Evolutionary conservation across 1,284 basidiomycete genomes (phyloP).

Genomic region (Pterula multifida): DNA sequence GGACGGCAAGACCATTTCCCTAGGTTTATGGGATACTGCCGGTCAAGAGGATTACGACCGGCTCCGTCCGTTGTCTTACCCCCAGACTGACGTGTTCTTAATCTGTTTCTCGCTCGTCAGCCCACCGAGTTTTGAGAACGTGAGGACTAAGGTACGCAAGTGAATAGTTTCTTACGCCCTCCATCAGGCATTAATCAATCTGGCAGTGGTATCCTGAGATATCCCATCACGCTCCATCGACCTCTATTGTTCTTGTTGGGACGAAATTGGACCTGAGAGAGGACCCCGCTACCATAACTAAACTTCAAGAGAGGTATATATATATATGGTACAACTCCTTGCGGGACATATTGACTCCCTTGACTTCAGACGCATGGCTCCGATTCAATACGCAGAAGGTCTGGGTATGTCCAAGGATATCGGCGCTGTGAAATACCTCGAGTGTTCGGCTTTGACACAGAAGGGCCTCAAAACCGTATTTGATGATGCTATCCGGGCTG

Average conservation of each 20-base stretch:
- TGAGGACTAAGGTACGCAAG: constrained; percentile 78
- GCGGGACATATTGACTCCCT: background rate
- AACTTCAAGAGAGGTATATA: constrained; percentile 77
- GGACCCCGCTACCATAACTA: constrained; percentile 84
- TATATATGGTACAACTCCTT: background rate
- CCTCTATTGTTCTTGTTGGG: constrained; percentile 90
- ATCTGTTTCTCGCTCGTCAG: constrained; percentile 98
- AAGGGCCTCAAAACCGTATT: constrained; percentile 96
- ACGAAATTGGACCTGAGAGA: constrained; percentile 98
- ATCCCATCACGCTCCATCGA: constrained; percentile 92
- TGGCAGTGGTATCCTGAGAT: constrained; percentile 92
- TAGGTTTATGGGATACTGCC: constrained; percentile 98
- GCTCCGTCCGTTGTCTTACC: constrained; percentile 94
- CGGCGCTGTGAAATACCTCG: constrained; percentile 90
- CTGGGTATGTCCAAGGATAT: constrained; percentile 90
- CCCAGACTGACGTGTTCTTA: constrained; percentile 98
- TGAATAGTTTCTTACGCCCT: constrained; percentile 13
- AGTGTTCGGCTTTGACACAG: constrained; percentile 96
- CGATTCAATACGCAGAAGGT: constrained; percentile 88
- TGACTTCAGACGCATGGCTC: constrained; percentile 72
- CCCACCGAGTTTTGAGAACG: constrained; percentile 97
- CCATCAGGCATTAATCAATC: constrained; percentile 8
- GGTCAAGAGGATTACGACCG: constrained; percentile 99
- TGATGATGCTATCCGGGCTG: constrained; percentile 90
- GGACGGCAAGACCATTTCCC: constrained; percentile 95